These are phyloP conservation scores for Arabidopsis thaliana DNA, from an alignment of 345 rosid species.

Conservation along the genomic window DNA sequence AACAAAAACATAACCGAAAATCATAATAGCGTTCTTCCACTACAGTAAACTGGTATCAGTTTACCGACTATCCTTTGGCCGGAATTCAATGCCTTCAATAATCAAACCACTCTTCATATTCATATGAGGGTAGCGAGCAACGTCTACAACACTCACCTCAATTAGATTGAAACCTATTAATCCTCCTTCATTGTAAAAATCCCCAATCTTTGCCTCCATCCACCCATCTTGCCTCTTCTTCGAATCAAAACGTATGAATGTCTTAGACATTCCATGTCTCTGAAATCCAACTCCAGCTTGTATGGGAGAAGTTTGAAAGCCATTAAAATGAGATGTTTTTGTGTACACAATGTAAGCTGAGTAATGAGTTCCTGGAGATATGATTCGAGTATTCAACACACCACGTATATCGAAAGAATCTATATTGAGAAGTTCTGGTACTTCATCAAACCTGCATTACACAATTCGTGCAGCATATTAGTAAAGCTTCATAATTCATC, in stretches of 20 bases:
- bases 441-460: too few relatives aligned
- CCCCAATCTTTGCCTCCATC: slow-evolving; percentile 38
- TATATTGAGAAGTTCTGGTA: too few relatives aligned
- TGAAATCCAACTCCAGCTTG: too few relatives aligned
- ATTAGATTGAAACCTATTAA: not conserved
- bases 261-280: too few relatives aligned
- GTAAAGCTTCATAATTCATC: too few relatives aligned
- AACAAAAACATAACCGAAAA: not conserved
- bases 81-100: slow-evolving; percentile 33
- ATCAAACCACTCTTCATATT: slow-evolving; percentile 24
- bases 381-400: too few relatives aligned
- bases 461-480: too few relatives aligned
- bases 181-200: slow-evolving; percentile 33
- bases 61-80: slow-evolving; percentile 3
- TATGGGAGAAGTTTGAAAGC: too few relatives aligned
- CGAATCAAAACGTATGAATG: not conserved
- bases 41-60: not conserved
- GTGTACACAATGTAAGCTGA: too few relatives aligned
- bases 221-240: slow-evolving; percentile 33
- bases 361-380: too few relatives aligned
- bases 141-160: slow-evolving; percentile 25
- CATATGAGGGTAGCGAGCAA: not conserved
- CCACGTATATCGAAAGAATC: too few relatives aligned
- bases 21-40: not conserved
- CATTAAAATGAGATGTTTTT: too few relatives aligned